Base-by-base conservation (phyloP, 106 monocot species). In the Narthecium ossifragum region DNA sequence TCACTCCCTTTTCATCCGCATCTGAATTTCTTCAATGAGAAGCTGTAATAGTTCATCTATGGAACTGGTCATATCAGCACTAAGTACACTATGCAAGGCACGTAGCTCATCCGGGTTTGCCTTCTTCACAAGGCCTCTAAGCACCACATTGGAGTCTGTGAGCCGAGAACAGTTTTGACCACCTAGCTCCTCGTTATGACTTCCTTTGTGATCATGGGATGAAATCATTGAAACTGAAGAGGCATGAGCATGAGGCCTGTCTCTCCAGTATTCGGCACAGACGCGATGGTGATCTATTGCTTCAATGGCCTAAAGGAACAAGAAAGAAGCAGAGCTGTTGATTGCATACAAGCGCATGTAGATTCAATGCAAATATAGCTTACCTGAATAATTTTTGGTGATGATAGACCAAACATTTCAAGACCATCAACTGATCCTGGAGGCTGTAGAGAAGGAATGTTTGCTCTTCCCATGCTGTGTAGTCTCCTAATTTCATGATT, bases 371-470 rank as follows among this genome's bases (percentile, higher is more conserved):
- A 55, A 4, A 55, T 12, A 14, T 4, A 18, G 0, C 25, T 63
- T 73, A 94, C 94, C 94, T 86, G 70, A 34, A 78, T 68, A 15
- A 81, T 86, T 26, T 74, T 20, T 14, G 83, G 90, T 46, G 83
- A 86, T 52, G 70, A 73, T 45, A 96, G 81, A 13, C 94, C 94
- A 80, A 90, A 86, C 94, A 96, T 90, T 53, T 86, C 83, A 59
- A 86, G 80, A 47, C 94, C 94, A 73, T 86, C 86, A 52, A 90
- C n/a, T 12, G 86, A 83, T 53, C 80, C 80, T 18, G 86, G 90
- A 58, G 77, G 86, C 69, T 80, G 93, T 46, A 90, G 57, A 13
- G 73, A 54, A 43, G 89, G 79, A 43, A 89, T 61, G 15, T 74
- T 76, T 22, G 34, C 11, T 58, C 53, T 73, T 26, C 78, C 84